Base-by-base conservation (phyloP, 1,284 basidiomycete species). In the Amylostereum areolatum region DNA sequence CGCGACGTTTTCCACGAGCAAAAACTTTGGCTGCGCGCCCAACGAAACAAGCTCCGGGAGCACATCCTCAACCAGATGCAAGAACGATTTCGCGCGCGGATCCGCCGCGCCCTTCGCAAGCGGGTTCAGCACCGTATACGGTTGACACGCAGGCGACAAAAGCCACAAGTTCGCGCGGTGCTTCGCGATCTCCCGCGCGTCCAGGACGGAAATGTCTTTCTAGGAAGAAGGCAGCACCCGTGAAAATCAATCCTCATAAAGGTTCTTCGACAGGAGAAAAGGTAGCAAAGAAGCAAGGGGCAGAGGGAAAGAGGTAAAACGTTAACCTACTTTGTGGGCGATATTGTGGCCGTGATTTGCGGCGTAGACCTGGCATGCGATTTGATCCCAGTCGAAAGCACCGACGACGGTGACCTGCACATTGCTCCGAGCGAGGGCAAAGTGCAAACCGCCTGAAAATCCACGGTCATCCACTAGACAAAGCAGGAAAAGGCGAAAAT, bases 321-420 rank as follows among this genome's bases (percentile, higher is more conserved):
- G 9, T 37, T 18, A n/a, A 57, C 61, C 39, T 50, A 85, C 84
- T 69, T 76, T 80, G 57, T 66, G 65, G 11, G 76, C 73, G 31
- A 76, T 61, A 33, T 67, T 60, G 1, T 56, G 47, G 5, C 75
- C 73, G 60, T 80, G 66, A 62, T 87, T 86, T 27, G 71, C 69
- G 28, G 64, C 64, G 59, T 89, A 89, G 12, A 86, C 84, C 47
- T 73, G 72, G 56, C 80, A 83, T 30, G 85, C 83, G 25, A 70
- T 72, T 55, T 80, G 85, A 66, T 89, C 85, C 85, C 85, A 89
- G 62, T 90, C 87, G 59, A 82, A 87, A 18, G 85, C 85, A 51
- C 71, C 71, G 9, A 81, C 66, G 25, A 89, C 72, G 4, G 55
- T 48, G 0, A 70, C 66, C 9, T 68, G 57, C 44, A 78, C 65